Percentiles rank a stretch among this genome's conserved stretches.
phyloP scores from a whole-genome alignment of 768 basidiomycete genomes.

The Trametes cubensis region DNA sequence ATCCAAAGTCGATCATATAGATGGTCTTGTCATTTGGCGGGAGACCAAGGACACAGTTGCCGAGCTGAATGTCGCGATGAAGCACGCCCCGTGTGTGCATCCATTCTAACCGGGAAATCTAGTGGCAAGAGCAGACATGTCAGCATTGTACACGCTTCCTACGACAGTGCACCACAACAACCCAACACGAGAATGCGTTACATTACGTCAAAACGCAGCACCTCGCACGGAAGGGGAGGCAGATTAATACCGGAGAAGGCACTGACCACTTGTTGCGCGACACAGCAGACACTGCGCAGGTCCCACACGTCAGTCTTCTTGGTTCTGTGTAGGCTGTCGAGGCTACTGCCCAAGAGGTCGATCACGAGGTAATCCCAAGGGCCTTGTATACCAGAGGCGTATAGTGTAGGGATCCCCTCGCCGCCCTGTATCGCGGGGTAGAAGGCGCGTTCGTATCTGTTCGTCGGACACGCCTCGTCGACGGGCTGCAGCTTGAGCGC shows the following conservation, averaged over 20 bases:
- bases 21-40: conserved; percentile 59
- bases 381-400: conserved; percentile 46
- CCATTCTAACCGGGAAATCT: conserved; percentile 73
- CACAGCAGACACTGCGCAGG: conserved; percentile 69
- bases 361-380: conserved; percentile 60
- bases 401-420: conserved; percentile 74
- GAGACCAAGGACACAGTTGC: conserved; percentile 71
- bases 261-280: conserved; percentile 77
- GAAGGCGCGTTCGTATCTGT: conserved; percentile 66
- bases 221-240: neutral
- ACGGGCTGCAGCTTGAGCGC: conserved; percentile 75
- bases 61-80: conserved; percentile 79
- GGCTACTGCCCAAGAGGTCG: conserved; percentile 69
- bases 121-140: neutral
- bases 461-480: conserved; percentile 76
- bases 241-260: conserved; percentile 1
- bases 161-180: neutral
- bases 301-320: conserved; percentile 64
- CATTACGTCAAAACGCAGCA: conserved; percentile 1
- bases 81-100: conserved; percentile 77
- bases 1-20: conserved; percentile 88
- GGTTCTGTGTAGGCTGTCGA: conserved; percentile 62
- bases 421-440: conserved; percentile 75
- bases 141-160: neutral
- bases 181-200: neutral